Evolutionary conservation across 345 rosid species (phyloP), one percentile per base, ranked within the genome.

Genomic region (Eucalyptus cladocalyx): DNA sequence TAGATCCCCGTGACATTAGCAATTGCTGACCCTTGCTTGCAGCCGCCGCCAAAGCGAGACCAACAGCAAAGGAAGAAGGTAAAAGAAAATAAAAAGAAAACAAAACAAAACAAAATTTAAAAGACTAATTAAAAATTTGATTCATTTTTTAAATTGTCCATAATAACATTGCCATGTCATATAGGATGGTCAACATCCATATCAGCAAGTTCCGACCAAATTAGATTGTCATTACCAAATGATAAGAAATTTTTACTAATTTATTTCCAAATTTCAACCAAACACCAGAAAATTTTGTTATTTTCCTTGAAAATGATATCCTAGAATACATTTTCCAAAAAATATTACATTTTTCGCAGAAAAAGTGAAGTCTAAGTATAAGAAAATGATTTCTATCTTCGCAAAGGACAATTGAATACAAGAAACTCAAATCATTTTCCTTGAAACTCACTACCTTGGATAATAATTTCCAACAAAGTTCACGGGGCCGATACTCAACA

Each of bases 11-110:
- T 2, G 30, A 56, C 28, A 24, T 56, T 23, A 56, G 62, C 28
- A 4, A 56, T 56, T 23, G 30, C 0, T 23, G 3, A 24, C 62
- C n/a, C 62, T 56, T 56, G 28, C 62, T 24, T 56, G 21, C 1
- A 56, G 30, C 62, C 1, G 0, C 11, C 6, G 0, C 3, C 1
- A 1, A 56, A 24, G 28, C 62, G 2, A 0, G 3, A 24, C 30
- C 3, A 56, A 23, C 0, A 24, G 0, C 12, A 2, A 2, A 24
- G 6, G 62, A 56, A 56, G 6, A 56, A 56, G 62, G 62, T 23
- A 56, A 56, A 24, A 23, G 6, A 56, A 56, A 53, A 9, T 0
- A 0, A 56, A 9, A 24, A n/a, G n/a, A 24, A 56, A n/a, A n/a
- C n/a, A n/a, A n/a, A n/a, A n/a, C n/a, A n/a, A n/a, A n/a, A n/a